Evolutionary conservation across 805 yeast species (phyloP).

Genomic region (Spathaspora sp.): DNA sequence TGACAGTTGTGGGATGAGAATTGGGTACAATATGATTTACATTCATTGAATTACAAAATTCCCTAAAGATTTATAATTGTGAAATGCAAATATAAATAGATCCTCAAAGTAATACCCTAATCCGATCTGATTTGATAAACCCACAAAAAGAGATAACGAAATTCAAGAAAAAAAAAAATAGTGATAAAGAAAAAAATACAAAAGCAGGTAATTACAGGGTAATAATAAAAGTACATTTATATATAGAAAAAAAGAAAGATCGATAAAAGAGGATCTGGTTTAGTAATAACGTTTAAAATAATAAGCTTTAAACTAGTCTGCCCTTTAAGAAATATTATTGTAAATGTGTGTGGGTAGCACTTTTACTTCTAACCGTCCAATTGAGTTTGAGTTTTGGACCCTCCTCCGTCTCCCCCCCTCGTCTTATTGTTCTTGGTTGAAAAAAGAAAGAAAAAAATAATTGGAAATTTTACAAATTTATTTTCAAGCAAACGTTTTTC

Average conservation of each 20-base stretch:
- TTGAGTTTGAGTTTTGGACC: neutral
- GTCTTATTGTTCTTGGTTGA: neutral
- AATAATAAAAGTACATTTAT: neutral
- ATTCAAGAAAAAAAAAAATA: neutral
- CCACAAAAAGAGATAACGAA: neutral
- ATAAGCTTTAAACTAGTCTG: neutral
- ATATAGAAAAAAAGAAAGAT: neutral
- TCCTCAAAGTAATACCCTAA: neutral
- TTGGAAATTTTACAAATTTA: neutral
- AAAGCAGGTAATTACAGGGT: neutral
- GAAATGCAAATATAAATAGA: neutral
- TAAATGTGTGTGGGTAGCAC: neutral
- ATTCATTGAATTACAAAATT: neutral
- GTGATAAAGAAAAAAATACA: neutral
- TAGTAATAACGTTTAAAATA: neutral
- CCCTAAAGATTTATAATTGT: neutral
- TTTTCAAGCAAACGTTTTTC: neutral
- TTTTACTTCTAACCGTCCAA: neutral
- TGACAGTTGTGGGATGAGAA: neutral
- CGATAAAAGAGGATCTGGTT: neutral
- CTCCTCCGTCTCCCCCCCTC: too few species aligned
- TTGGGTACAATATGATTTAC: neutral
- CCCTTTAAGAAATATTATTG: neutral
- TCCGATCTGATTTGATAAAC: neutral
- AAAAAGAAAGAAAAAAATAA: neutral